Conservation (phyloP, 169 alveolate species). For the Cryptosporidium ubiquitum region DNA sequence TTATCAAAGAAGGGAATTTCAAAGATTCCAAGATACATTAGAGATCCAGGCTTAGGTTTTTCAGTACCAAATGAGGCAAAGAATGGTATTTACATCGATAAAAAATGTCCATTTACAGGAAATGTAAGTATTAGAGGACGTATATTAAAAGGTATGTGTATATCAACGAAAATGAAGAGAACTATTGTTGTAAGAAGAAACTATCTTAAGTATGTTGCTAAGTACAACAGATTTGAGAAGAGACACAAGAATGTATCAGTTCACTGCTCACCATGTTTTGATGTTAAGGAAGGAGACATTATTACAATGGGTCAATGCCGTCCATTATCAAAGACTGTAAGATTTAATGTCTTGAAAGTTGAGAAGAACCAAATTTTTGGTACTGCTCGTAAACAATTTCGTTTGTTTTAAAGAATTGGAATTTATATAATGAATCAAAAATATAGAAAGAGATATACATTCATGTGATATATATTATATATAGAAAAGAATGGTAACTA, state of each 20-base stretch:
- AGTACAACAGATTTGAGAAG: slow-evolving; percentile 98
- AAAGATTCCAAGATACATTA: slow-evolving; percentile 91
- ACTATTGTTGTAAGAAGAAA: slow-evolving; percentile 98
- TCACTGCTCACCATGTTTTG: slow-evolving; percentile 98
- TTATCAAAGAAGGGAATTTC: slow-evolving; percentile 84
- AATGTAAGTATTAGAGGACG: slow-evolving; percentile 98
- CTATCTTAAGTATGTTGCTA: slow-evolving; percentile 97
- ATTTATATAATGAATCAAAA: background rate
- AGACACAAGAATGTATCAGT: slow-evolving; percentile 93
- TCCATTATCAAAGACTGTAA: slow-evolving; percentile 98
- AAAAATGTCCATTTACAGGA: slow-evolving; percentile 99
- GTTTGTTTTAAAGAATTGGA: slow-evolving; percentile 87
- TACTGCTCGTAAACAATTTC: slow-evolving; percentile 97
- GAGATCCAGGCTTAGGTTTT: slow-evolving; percentile 98
- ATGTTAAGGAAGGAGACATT: slow-evolving; percentile 97
- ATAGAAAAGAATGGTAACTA: background rate
- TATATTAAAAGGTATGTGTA: slow-evolving; percentile 96
- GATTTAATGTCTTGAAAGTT: slow-evolving; percentile 98
- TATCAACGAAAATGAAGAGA: slow-evolving; percentile 98
- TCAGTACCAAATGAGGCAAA: slow-evolving; percentile 98
- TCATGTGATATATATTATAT: background rate
- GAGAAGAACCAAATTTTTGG: slow-evolving; percentile 98
- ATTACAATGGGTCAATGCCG: slow-evolving; percentile 99
- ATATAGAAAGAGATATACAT: background rate
- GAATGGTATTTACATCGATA: slow-evolving; percentile 97